Percentiles rank a stretch among this genome's conserved stretches.
Conservation (phyloP, 306 rosid genomes). For the Gillenia trifoliata region DNA sequence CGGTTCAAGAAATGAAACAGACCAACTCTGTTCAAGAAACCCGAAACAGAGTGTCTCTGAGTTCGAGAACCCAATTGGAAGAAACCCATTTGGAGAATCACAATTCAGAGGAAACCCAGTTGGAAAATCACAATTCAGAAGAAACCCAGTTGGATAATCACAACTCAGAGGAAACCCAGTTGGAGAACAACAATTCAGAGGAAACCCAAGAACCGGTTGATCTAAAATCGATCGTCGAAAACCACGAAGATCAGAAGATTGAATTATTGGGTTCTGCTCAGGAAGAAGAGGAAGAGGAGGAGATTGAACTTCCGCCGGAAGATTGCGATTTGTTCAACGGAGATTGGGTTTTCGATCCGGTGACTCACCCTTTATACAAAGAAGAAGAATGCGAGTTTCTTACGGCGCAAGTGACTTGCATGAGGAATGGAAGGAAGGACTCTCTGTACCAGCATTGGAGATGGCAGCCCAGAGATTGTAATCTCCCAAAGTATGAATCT, state of each 20-base stretch:
- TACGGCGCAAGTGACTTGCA: constrained; percentile 80
- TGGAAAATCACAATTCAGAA: constrained; percentile 3
- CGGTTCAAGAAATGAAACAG: constrained; percentile 10
- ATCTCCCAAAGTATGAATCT: constrained; percentile 65
- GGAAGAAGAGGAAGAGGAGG: constrained; percentile 39
- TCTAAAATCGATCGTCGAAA: constrained; percentile 17
- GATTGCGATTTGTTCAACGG: constrained; percentile 87
- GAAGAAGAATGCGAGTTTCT: constrained; percentile 86
- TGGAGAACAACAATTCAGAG: constrained; percentile 30
- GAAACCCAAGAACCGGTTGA: constrained; percentile 36
- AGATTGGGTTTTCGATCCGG: constrained; percentile 76
- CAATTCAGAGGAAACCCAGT: constrained; percentile 22
- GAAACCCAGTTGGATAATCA: constrained; percentile 31
- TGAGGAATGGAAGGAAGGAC: constrained; percentile 84
- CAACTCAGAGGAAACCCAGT: constrained; percentile 27
- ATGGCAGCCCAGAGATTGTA: constrained; percentile 91
- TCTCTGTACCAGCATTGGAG: constrained; percentile 86
- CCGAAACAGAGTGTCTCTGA: constrained; percentile 23
- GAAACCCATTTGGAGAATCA: constrained; percentile 15
- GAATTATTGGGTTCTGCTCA: constrained; percentile 28
- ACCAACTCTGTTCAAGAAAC: constrained; percentile 16
- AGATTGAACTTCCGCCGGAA: constrained; percentile 64
- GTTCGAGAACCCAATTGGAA: constrained; percentile 39
- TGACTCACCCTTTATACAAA: constrained; percentile 72
- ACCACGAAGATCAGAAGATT: constrained; percentile 35